Evolutionary conservation across 768 basidiomycete species (phyloP).

Genomic region (Lentinula sp.): DNA sequence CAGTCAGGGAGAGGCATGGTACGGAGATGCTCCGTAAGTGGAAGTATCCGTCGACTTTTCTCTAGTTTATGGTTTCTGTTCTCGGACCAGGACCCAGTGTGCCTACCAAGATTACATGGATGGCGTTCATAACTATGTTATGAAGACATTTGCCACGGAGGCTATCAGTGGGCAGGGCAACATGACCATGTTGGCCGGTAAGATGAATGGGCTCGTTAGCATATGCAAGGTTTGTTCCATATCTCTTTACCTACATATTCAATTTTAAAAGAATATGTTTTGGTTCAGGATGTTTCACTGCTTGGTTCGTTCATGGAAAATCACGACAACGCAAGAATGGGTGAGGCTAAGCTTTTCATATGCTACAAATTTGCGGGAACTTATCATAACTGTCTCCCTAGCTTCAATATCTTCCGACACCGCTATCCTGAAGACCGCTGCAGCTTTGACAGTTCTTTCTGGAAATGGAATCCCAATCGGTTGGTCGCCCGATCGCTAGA

Average conservation of each 20-base stretch:
- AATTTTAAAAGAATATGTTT: constrained; percentile 28
- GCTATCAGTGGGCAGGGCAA: background rate
- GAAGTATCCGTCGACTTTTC: background rate
- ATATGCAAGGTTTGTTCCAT: constrained; percentile 29
- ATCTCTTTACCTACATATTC: constrained; percentile 23
- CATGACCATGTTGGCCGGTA: background rate
- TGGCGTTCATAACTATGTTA: background rate
- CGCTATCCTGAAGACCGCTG: constrained; percentile 26
- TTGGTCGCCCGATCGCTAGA: background rate
- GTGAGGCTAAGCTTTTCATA: constrained; percentile 31
- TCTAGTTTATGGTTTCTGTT: background rate
- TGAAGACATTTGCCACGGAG: background rate
- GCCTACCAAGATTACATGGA: background rate
- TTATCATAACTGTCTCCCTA: background rate
- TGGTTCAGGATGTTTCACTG: constrained; percentile 28
- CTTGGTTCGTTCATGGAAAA: constrained; percentile 66
- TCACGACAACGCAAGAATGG: constrained; percentile 58
- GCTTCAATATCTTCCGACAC: background rate
- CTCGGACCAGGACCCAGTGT: background rate
- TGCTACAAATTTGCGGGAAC: background rate
- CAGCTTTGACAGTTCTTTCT: constrained; percentile 60
- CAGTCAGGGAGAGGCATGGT: constrained; percentile 53
- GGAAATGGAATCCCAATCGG: constrained; percentile 62
- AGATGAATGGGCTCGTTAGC: background rate
- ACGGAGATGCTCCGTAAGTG: background rate